A percentile compares a stretch with the other conserved stretches of the same genome.
Evolutionary conservation across 805 yeast species (phyloP).

Genomic region (Cephaloascus albidus): DNA sequence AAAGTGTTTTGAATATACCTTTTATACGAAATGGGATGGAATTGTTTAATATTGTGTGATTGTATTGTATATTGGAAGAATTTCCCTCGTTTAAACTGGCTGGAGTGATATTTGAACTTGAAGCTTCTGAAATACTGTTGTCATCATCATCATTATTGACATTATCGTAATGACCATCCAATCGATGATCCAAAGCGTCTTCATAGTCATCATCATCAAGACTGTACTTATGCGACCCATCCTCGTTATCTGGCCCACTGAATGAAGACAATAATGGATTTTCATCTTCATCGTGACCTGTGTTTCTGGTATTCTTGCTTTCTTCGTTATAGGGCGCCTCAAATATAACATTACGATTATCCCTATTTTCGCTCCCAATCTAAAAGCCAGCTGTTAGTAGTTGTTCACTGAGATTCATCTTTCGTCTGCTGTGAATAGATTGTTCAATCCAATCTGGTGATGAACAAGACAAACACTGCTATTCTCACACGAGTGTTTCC

Average conservation of each 20-base stretch:
- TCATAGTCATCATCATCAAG: conserved; percentile 1
- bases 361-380: background rate
- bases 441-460: too few species aligned
- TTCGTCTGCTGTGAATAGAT: too few species aligned
- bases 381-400: too few species aligned
- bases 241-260: background rate
- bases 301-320: background rate
- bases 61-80: conserved; percentile 1
- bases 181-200: background rate
- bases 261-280: conserved; percentile 7
- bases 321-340: background rate
- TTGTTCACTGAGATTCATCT: too few species aligned
- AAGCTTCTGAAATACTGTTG: background rate
- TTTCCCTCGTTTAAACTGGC: background rate
- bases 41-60: conserved; percentile 12
- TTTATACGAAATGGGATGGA: conserved; percentile 16
- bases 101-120: background rate
- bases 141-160: background rate
- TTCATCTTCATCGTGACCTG: background rate
- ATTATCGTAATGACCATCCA: background rate
- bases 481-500: too few species aligned
- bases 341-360: background rate
- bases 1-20: conserved; percentile 12
- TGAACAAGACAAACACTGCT: too few species aligned
- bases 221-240: background rate